These are phyloP conservation scores for Protostelium mycophagum DNA, from an alignment of 78 protist genomes.

Conservation along the genomic window DNA sequence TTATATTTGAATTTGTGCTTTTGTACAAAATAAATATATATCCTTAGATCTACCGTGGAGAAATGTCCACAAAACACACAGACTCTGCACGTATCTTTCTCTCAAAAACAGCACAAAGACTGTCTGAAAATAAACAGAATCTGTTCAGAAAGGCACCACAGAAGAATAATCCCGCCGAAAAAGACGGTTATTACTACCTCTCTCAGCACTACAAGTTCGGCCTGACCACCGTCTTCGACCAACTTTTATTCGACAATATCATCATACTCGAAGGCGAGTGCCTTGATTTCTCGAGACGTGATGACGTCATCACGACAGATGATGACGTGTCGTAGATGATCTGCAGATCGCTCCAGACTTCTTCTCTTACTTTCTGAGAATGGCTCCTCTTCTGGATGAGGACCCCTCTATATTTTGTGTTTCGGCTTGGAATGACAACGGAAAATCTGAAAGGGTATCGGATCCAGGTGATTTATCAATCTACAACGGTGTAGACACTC, in stretches of 20 bases:
- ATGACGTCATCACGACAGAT: neutral
- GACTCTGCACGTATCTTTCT: no score
- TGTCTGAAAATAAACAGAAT: neutral
- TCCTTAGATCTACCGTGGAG: no score
- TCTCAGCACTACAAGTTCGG: neutral
- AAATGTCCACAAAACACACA: no score
- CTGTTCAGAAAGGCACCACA: neutral
- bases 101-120: no score
- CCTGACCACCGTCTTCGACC: neutral
- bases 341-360: constrained; percentile 78
- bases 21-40: no score
- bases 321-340: constrained; percentile 52
- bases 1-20: no score
- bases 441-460: constrained; percentile 5
- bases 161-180: neutral
- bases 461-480: no score
- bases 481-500: no score
- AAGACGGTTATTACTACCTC: neutral
- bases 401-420: constrained; percentile 65
- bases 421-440: constrained; percentile 88
- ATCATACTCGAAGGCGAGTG: neutral
- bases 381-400: constrained; percentile 43
- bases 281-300: neutral
- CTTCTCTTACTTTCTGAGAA: constrained; percentile 62
- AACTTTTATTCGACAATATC: neutral